These are phyloP conservation scores for Onygenales sp. DNA, from an alignment of 2,329 filamentous ascomycete species.

Conservation along the genomic window DNA sequence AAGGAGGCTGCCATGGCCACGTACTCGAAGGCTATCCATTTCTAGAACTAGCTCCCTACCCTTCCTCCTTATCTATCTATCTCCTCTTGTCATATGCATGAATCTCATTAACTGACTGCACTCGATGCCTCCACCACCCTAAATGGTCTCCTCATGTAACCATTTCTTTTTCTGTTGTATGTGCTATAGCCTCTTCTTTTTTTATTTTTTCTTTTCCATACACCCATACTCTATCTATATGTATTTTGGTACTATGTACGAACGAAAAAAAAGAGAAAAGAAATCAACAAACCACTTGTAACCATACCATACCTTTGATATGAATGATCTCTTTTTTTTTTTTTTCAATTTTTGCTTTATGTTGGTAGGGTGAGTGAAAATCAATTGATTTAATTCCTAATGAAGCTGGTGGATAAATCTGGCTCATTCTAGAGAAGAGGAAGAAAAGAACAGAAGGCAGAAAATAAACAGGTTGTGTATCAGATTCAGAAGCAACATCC, in stretches of 20 bases:
- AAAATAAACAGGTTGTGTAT: no score
- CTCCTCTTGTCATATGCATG: neutral
- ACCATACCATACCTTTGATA: neutral
- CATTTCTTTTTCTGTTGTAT: neutral
- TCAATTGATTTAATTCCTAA: neutral
- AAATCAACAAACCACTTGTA: no score
- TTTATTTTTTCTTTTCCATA: neutral
- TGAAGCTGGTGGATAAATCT: no score
- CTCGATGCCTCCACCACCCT: neutral
- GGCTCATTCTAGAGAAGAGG: no score
- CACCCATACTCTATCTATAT: no score
- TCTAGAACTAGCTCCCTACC: slow-evolving; percentile 42
- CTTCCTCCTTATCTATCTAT: neutral
- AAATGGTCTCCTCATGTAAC: neutral
- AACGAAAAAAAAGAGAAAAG: no score
- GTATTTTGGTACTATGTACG: no score
- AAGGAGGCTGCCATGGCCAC: slow-evolving; percentile 99
- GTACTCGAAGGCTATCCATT: slow-evolving; percentile 92
- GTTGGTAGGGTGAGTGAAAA: neutral
- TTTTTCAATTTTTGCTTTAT: neutral
- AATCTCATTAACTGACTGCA: neutral
- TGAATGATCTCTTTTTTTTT: neutral
- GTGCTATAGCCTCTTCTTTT: neutral
- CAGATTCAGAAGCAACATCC: no score
- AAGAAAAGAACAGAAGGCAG: no score